Evolutionary conservation across 1,284 basidiomycete species (phyloP), one percentile per base, ranked within the genome.

Genomic region (Papiliotrema nemorosa): DNA sequence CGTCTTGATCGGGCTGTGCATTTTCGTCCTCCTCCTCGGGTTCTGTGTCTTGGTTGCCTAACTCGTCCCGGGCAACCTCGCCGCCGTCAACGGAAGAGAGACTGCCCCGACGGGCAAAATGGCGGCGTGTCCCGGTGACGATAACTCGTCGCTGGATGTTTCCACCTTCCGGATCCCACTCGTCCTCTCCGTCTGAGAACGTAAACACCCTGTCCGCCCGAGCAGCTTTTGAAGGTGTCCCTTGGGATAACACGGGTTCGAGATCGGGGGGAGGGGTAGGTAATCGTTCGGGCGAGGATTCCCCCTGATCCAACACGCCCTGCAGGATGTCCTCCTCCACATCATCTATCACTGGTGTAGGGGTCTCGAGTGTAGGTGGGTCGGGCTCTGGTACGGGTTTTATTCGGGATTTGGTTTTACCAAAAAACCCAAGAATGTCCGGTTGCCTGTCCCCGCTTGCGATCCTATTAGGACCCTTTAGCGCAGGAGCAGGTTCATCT

Each of bases 161-260:
- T 12, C 60, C 59, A 0, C 55, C 60, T 43, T 66, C 67, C 9
- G 63, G 61, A 45, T 67, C 66, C 57, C 59, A 69, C 48, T 68
- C 67, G 45, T 69, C 67, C 26, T 66, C 67, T 38, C 67, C 70
- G 22, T 69, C 66, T 2, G 62, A 63, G 4, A 70, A 44, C 10
- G 53, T 37, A 22, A 72, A 14, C 3, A 62, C 39, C 42, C 59
- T 62, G 25, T 42, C 41, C 16, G 18, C 6, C 34, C 53, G 42
- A 3, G 40, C 41, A 5, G 44, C 29, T 18, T 24, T n/a, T 5
- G 55, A 46, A 14, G 56, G 51, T 2, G 49, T 37, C 16, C 36
- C 22, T 10, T 24, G 29, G 13, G 16, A 13, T 3, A n/a, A 5
- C 4, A 20, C 18, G n/a, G 36, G 7, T 27, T 37, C 45, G 9